A percentile compares a stretch with the other conserved stretches of the same genome.
Evolutionary conservation across 306 rosid genomes (phyloP).

Genomic region (Rosa multiflora): DNA sequence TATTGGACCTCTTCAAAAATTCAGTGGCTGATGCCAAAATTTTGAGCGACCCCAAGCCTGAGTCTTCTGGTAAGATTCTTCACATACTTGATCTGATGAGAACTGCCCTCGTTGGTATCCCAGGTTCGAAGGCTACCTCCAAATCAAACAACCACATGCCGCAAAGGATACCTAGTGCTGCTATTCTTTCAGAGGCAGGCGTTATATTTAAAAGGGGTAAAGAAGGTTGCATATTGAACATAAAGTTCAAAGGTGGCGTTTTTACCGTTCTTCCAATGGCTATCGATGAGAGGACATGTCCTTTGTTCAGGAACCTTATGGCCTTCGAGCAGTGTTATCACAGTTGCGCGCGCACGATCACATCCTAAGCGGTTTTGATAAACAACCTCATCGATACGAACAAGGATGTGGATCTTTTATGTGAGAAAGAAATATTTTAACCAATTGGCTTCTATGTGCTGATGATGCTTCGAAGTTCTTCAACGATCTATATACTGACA

Average conservation of each 20-base stretch:
- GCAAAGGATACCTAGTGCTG: slow-evolving; percentile 10
- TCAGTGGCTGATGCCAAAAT: background rate
- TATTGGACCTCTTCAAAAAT: background rate
- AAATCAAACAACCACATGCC: background rate
- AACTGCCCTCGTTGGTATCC: background rate
- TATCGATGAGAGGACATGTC: slow-evolving; percentile 21
- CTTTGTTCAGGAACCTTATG: slow-evolving; percentile 15
- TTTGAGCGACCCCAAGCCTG: background rate
- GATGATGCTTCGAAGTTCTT: slow-evolving; percentile 14
- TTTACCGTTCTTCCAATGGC: background rate
- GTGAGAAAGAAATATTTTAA: background rate
- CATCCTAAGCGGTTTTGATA: slow-evolving; percentile 25
- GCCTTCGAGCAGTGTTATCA: slow-evolving; percentile 23
- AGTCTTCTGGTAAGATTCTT: background rate
- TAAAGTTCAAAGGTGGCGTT: background rate
- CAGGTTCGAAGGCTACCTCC: too few relatives aligned
- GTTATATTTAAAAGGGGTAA: background rate
- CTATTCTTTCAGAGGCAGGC: slow-evolving; percentile 10
- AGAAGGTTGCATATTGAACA: background rate
- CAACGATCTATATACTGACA: slow-evolving; percentile 17
- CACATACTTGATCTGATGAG: slow-evolving; percentile 1
- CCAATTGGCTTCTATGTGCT: slow-evolving; percentile 4
- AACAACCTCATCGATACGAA: slow-evolving; percentile 16
- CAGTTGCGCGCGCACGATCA: background rate
- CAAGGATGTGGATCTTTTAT: slow-evolving; percentile 5